Conservation (phyloP, 1,284 basidiomycete genomes). For the Boletus semigastroideus region DNA sequence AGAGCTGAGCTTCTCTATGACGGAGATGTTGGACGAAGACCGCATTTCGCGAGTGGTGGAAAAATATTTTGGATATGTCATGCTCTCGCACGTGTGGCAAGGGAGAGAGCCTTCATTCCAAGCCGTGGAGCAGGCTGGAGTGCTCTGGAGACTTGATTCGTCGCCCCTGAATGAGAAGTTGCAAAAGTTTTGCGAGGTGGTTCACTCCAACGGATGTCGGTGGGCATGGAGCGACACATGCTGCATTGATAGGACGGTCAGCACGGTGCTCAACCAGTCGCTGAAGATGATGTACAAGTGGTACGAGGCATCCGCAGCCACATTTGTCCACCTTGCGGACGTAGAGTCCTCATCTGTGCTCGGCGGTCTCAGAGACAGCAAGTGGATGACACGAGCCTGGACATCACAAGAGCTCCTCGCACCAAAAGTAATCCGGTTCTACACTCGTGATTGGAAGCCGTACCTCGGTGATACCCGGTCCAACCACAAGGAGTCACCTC, state of each 20-base stretch:
- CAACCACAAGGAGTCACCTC: background rate
- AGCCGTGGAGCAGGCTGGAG: background rate
- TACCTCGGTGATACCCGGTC: background rate
- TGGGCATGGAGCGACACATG: background rate
- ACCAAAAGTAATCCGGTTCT: constrained; percentile 7
- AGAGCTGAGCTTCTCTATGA: background rate
- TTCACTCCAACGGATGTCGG: background rate
- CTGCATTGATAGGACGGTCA: background rate
- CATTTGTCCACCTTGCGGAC: background rate
- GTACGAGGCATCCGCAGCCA: background rate
- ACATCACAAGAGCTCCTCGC: constrained; percentile 9
- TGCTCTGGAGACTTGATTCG: background rate
- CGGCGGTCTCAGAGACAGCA: background rate
- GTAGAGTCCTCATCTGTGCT: background rate
- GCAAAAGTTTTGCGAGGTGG: background rate
- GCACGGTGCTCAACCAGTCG: background rate
- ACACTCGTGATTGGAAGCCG: background rate
- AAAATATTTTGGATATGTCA: background rate
- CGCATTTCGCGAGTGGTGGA: background rate
- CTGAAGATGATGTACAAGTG: background rate
- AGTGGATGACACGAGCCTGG: background rate
- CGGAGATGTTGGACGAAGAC: background rate
- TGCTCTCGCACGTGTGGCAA: background rate
- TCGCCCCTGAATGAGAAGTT: background rate
- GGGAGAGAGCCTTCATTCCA: background rate